Percentiles rank a stretch among this genome's conserved stretches.
These are phyloP conservation scores for Echites panduratus DNA, from an alignment of 257 asterid genomes.

Conservation along the genomic window DNA sequence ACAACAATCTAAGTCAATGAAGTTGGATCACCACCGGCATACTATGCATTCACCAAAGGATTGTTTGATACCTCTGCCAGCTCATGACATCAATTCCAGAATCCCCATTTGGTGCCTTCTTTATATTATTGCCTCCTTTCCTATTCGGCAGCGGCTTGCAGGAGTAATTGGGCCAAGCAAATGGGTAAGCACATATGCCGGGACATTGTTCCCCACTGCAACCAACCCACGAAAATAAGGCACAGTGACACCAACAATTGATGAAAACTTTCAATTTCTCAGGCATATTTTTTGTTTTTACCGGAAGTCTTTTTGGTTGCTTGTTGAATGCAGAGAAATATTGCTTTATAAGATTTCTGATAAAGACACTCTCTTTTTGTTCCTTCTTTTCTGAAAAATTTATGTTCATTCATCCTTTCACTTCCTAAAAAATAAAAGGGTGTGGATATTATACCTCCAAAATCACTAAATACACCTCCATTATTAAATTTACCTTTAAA, in stretches of 20 bases:
- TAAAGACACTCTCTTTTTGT: too few relatives aligned
- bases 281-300: too few relatives aligned
- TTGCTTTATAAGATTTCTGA: too few relatives aligned
- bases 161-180: slow-evolving; percentile 45
- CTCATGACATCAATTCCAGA: slow-evolving; percentile 62
- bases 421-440: too few relatives aligned
- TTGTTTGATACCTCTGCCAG: slow-evolving; percentile 65
- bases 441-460: too few relatives aligned
- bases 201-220: slow-evolving; percentile 67
- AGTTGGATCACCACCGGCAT: slow-evolving; percentile 59
- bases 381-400: too few relatives aligned
- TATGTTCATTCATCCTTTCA: too few relatives aligned
- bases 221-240: slow-evolving; percentile 81
- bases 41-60: slow-evolving; percentile 75
- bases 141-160: slow-evolving; percentile 29
- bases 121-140: slow-evolving; percentile 24
- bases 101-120: slow-evolving; percentile 63
- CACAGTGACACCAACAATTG: slow-evolving; percentile 54
- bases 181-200: slow-evolving; percentile 69
- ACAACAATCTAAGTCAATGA: slow-evolving; percentile 76
- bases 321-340: too few relatives aligned
- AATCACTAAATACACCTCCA: too few relatives aligned
- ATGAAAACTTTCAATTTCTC: slow-evolving; percentile 63
- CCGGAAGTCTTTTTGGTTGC: too few relatives aligned
- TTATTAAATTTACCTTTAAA: too few relatives aligned